Evolutionary conservation across 768 basidiomycete genomes (phyloP).

Genomic region (Leccinum subtestaceum): DNA sequence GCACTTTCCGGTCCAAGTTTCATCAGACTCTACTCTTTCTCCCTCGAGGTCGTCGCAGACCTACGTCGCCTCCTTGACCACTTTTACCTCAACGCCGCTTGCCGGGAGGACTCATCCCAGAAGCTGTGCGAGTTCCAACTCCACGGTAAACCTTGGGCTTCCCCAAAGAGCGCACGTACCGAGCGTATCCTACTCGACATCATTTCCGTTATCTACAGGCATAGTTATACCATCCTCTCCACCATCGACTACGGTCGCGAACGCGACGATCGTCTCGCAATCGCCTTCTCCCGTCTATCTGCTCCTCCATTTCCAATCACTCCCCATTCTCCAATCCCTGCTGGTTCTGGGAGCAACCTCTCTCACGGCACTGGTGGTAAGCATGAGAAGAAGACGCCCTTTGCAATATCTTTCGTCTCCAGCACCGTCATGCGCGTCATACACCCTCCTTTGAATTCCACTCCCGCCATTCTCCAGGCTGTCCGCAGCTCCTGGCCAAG

Average conservation of each 20-base stretch:
- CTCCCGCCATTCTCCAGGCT: slow-evolving; percentile 78
- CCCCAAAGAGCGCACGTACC: slow-evolving; percentile 59
- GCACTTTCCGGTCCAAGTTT: slow-evolving; percentile 63
- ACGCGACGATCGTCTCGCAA: slow-evolving; percentile 65
- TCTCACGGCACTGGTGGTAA: slow-evolving; percentile 36
- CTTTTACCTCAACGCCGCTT: slow-evolving; percentile 40
- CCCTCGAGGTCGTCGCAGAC: slow-evolving; percentile 46
- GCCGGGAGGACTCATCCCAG: slow-evolving; percentile 53
- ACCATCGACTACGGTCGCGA: slow-evolving; percentile 77
- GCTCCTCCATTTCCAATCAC: slow-evolving; percentile 35
- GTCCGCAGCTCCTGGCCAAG: slow-evolving; percentile 77
- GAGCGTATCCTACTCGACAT: slow-evolving; percentile 72
- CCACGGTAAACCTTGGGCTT: slow-evolving; percentile 71
- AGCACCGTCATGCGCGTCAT: slow-evolving; percentile 69
- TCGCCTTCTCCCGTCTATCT: slow-evolving; percentile 62
- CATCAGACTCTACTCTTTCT: slow-evolving; percentile 71
- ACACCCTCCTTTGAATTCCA: slow-evolving; percentile 69
- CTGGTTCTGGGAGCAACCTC: slow-evolving; percentile 36
- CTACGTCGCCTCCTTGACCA: slow-evolving; percentile 57
- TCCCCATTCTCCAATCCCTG: slow-evolving; percentile 38
- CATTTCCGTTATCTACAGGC: slow-evolving; percentile 57
- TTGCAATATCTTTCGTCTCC: slow-evolving; percentile 73
- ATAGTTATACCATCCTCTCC: slow-evolving; percentile 63
- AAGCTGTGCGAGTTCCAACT: slow-evolving; percentile 66
- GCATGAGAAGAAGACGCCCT: slow-evolving; percentile 44